These are phyloP conservation scores for Venturia pyrina DNA, from an alignment of 2,329 filamentous ascomycete genomes.

Conservation along the genomic window DNA sequence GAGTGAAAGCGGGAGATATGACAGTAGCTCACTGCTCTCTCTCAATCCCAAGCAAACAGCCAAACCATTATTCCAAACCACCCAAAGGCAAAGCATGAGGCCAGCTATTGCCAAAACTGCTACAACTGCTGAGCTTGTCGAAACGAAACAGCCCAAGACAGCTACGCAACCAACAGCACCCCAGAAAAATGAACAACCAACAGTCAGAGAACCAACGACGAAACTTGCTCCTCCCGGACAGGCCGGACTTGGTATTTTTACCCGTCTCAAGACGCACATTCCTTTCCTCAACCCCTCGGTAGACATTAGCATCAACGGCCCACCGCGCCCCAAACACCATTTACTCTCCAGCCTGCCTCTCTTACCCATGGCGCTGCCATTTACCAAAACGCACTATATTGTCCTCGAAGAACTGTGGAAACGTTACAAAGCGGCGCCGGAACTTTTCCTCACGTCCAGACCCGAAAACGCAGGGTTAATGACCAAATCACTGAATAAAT, in stretches of 20 bases:
- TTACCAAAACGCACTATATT: constrained; percentile 31
- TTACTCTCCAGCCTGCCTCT: constrained; percentile 7
- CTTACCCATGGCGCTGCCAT: constrained; percentile 27
- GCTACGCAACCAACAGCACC: background rate
- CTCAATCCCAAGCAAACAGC: background rate
- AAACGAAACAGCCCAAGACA: background rate
- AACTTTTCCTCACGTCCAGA: constrained; percentile 21
- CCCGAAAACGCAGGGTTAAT: constrained; percentile 5
- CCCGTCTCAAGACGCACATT: background rate
- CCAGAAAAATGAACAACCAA: background rate
- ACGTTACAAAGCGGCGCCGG: constrained; percentile 22
- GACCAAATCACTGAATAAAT: background rate
- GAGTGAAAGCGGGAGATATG: background rate
- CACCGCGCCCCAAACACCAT: constrained; percentile 5
- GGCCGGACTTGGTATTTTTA: background rate
- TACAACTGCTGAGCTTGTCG: background rate
- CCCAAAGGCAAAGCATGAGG: background rate
- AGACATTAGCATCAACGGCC: background rate
- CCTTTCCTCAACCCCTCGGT: background rate
- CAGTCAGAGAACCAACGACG: background rate
- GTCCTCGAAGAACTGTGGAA: constrained; percentile 27
- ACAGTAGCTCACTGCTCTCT: background rate
- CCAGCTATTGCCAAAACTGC: background rate
- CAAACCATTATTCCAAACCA: background rate
- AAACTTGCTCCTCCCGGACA: background rate